Evolutionary conservation across 257 asterid genomes (phyloP), one percentile per base, ranked within the genome.

Genomic region (Nicotiana otophora): DNA sequence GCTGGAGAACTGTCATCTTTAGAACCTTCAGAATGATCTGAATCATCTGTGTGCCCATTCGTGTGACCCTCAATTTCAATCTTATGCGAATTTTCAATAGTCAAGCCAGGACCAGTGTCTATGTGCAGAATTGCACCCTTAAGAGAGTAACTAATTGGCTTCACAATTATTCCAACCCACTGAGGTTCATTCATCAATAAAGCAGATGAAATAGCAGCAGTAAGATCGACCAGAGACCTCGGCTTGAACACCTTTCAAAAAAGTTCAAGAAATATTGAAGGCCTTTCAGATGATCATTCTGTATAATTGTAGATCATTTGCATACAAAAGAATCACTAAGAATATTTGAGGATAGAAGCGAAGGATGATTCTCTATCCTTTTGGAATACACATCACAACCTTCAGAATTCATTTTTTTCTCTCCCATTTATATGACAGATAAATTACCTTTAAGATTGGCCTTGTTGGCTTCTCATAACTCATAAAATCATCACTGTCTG

Each of bases 91-190:
- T 87, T 89, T 88, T 93, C 97, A 65, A 96, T 96, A 89, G 83
- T 88, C 93, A 96, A 92, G 83, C 99, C 99, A 84, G 99, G 99
- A 64, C 98, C 99, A 3, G 98, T 83, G 86, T 94, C 98, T 84
- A 96, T 88, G 82, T 92, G 97, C 87, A 96, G 92, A 70, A 92
- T 86, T 60, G 97, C 98, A 87, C 98, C 99, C 84, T 88, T 91
- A 57, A 96, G 98, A 68, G 97, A 89, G 86, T 96, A 91, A 48
- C 88, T 90, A 79, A 94, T 86, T n/a, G 98, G 99, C 87, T 80
- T 93, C 67, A 94, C 89, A 89, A 93, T 88, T 77, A 96, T 90
- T 78, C 99, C 99, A 67, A 96, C 90, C 98, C 98, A 93, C 86
- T 96, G 99, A 85, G 93, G 67, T 87, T 94, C 98, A 90, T 94